Base-by-base conservation (phyloP, 2,329 filamentous ascomycete species). In the Paradendryphiella salina region DNA sequence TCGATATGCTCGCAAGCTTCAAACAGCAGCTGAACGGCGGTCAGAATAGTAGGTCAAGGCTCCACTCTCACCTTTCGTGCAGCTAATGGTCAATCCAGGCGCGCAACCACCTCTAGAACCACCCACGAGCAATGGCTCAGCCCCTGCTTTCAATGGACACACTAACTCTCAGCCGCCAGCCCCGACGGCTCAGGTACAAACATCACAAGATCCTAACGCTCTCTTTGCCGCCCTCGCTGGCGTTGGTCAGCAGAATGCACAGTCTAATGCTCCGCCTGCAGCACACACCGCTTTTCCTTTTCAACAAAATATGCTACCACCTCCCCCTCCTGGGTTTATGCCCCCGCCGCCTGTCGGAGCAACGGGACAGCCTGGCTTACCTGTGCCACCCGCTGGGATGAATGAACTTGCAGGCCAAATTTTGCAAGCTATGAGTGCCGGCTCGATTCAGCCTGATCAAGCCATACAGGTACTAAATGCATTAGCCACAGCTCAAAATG, bases 1-100 rank as follows among this genome's bases (percentile, higher is more conserved):
- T 81, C 34, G 75, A 85, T 46, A 87, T 96, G 84, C 83, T 99
- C 64, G 73, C 77, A n/a, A 84, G 84, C 31, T 96, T 96, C 81
- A 93, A 90, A 76, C 82, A 89, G 70, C 92, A 89, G 74, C 74
- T 96, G 65, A 86, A 81, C 57, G 80, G 84, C 54, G 78, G 79
- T 52, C 73, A 79, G 61, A 79, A 82, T 69, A 85, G 87, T 91
- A 89, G 80, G 87, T 73, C 54, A 35, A 33, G 79, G 61, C 60
- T 57, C 59, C 59, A 28, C 11, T 20, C 15, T 44, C 56, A 39
- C 28, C 42, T 48, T 46, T 47, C 51, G 56, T 43, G 20, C 17
- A 39, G 18, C 59, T 60, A 45, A 60, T 46, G 36, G 46, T 35
- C 5, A 29, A 33, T 31, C 34, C 36, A 66, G 64, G 56, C 42